Percentiles rank a stretch among this genome's conserved stretches.
Conservation (phyloP, 495 filamentous ascomycete genomes). For the Trichocladium uniseriatum region DNA sequence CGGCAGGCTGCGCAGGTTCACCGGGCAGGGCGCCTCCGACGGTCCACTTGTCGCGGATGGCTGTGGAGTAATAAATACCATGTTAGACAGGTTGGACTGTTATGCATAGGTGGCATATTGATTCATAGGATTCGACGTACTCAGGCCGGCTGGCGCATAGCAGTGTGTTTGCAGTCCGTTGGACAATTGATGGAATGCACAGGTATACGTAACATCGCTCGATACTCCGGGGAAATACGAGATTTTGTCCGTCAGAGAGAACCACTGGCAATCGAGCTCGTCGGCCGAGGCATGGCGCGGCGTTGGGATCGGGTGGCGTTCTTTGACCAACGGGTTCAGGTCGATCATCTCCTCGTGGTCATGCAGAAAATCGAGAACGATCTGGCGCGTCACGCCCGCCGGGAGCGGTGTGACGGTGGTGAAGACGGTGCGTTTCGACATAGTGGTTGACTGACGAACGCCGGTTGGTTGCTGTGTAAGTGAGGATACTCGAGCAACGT, state of each 20-base stretch:
- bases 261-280: conserved; percentile 62
- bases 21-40: conserved; percentile 54
- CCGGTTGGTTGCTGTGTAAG: neutral
- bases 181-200: conserved; percentile 60
- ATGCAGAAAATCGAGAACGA: conserved; percentile 60
- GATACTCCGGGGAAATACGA: conserved; percentile 61
- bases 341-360: conserved; percentile 70
- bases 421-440: conserved; percentile 50
- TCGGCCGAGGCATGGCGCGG: conserved; percentile 54
- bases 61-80: conserved; percentile 43
- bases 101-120: too few relatives aligned
- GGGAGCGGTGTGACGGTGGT: conserved; percentile 67
- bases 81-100: too few relatives aligned
- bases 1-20: conserved; percentile 48
- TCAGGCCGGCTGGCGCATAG: conserved; percentile 44
- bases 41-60: conserved; percentile 62
- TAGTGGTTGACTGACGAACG: conserved; percentile 23
- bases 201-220: conserved; percentile 62
- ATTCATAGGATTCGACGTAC: conserved; percentile 6
- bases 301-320: conserved; percentile 52
- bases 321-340: conserved; percentile 68
- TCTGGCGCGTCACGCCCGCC: conserved; percentile 51
- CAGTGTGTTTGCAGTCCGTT: conserved; percentile 65
- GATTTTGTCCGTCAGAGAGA: conserved; percentile 60
- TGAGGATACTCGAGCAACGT: neutral